Evolutionary conservation across 2,329 filamentous ascomycete genomes (phyloP), one percentile per base, ranked within the genome.

Genomic region (Colletotrichum sp.): DNA sequence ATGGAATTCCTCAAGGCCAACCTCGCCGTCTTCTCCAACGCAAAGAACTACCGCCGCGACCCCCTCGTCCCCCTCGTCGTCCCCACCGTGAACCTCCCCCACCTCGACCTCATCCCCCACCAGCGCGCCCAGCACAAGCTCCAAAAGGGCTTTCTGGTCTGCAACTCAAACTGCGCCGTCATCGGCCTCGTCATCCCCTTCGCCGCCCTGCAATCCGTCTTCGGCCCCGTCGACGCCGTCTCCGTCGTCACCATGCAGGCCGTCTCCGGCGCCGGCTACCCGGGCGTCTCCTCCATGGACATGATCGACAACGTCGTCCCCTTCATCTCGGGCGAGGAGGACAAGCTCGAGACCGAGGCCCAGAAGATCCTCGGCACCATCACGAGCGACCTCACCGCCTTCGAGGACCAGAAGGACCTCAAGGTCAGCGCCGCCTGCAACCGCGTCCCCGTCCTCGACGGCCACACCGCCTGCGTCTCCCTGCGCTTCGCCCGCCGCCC

Each of bases 101-200:
- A 99, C 86, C 91, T 98, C 81, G 92, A 94, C 82, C 90, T 98
- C 77, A 96, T 99, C 83, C 93, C 94, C n/a, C 93, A 98, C 86
- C 96, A 99, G 88, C 91, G 95, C 78, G 89, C 92, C 82, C 90
- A 94, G 59, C 92, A 94, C 84, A 88, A 88, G 32, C 89, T 98
- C 61, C 88, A 94, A 78, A 96, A 95, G 86, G 97, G 97, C 29
- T 98, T 99, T 88, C 88, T 99, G 49, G 95, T 98, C 77, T 99
- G 96, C 91, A 99, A 99, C 89, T 98, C 95, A 79, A 99, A 99
- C 88, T 99, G 97, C 87, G 96, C 96, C 72, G 96, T 98, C 82
- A 98, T 99, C 81, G 96, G 96, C 64, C 92, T 99, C 75, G 96
- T 98, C 77, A 98, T 98, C 78, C 97, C 97, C 29, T 96, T 98